Conservation (phyloP, 2,329 filamentous ascomycete genomes). For the Trematosphaeria pertusa region DNA sequence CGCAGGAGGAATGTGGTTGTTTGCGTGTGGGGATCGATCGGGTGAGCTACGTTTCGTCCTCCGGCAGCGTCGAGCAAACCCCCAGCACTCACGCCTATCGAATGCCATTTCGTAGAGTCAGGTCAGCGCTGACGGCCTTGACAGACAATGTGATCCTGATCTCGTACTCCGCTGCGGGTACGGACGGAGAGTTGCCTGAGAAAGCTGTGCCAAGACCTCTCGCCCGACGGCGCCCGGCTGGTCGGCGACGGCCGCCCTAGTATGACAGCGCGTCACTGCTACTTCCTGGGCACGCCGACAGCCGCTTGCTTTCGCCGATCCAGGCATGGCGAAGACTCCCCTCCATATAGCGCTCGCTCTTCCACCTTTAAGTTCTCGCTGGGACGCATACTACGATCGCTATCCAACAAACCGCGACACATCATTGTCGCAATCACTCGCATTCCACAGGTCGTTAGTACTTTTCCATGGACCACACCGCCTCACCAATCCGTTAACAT, state of each 20-base stretch:
- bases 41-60: too few relatives aligned
- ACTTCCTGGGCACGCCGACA: constrained; percentile 2
- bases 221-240: neutral
- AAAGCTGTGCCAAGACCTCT: neutral
- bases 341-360: neutral
- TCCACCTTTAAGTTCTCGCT: neutral
- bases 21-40: too few relatives aligned
- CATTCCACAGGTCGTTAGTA: neutral
- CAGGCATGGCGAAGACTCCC: neutral
- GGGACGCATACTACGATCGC: too few relatives aligned
- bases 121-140: too few relatives aligned
- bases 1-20: too few relatives aligned
- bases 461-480: neutral
- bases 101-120: too few relatives aligned
- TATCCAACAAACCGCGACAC: too few relatives aligned
- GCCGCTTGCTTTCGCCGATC: neutral
- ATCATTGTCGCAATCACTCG: neutral
- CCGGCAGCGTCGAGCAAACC: too few relatives aligned
- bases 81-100: too few relatives aligned
- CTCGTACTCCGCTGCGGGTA: too few relatives aligned
- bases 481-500: neutral
- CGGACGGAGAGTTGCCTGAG: too few relatives aligned
- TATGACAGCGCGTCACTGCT: constrained; percentile 3
- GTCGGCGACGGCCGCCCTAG: neutral
- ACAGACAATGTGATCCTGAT: too few relatives aligned